Evolutionary conservation across 2,329 filamentous ascomycete species (phyloP).

Genomic region (Claviceps africana): DNA sequence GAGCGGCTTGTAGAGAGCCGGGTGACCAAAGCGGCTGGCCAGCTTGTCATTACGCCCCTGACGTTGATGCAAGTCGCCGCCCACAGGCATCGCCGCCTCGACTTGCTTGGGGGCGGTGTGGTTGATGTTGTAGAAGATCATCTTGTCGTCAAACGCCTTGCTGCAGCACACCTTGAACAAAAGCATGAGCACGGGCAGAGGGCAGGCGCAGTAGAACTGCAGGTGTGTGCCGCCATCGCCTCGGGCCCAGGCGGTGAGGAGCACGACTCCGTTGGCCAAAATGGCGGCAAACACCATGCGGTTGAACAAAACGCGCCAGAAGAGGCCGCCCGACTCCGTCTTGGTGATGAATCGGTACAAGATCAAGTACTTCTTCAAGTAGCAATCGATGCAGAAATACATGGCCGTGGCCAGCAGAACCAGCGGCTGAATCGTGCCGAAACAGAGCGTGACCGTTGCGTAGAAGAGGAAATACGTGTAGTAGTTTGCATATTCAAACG

Average conservation of each 20-base stretch:
- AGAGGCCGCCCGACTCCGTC: conserved; percentile 85
- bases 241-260: conserved; percentile 58
- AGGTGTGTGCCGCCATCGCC: conserved; percentile 45
- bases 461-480: conserved; percentile 99
- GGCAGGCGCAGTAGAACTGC: conserved; percentile 54
- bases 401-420: conserved; percentile 74
- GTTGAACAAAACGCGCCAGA: conserved; percentile 87
- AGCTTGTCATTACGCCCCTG: conserved; percentile 52
- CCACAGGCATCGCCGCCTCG: conserved; percentile 26
- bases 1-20: conserved; percentile 74
- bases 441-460: conserved; percentile 74
- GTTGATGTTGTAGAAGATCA: conserved; percentile 65
- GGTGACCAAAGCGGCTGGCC: conserved; percentile 73
- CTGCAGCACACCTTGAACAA: conserved; percentile 80
- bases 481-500: conserved; percentile 91
- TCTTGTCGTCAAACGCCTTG: conserved; percentile 59
- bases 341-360: conserved; percentile 95
- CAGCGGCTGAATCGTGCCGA: conserved; percentile 72
- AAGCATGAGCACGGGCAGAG: conserved; percentile 64
- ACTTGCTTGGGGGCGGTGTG: conserved; percentile 33
- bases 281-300: conserved; percentile 74
- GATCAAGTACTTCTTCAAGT: conserved; percentile 87
- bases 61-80: conserved; percentile 25
- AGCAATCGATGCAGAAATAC: conserved; percentile 78
- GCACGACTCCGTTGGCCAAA: conserved; percentile 65